Conservation (phyloP, 305 asterid species). For the Striga hermonthica region DNA sequence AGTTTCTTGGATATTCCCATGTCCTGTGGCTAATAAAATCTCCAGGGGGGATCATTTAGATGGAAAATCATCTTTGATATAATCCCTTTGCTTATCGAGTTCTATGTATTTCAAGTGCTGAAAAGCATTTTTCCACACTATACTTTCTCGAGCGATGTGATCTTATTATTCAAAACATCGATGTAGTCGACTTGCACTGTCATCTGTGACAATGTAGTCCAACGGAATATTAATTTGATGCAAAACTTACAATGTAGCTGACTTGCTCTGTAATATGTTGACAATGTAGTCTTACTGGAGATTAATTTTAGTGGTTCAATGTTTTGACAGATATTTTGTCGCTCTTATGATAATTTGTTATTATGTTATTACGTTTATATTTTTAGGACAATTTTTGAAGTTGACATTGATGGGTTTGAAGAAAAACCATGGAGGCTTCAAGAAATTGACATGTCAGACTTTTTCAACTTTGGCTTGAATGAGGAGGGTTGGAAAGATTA, state of each 20-base stretch:
- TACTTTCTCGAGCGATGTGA: not conserved
- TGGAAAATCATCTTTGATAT: not conserved
- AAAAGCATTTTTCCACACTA: not conserved
- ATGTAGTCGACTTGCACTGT: not conserved
- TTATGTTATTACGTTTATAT: conserved; percentile 10
- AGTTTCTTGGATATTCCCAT: conserved; percentile 1
- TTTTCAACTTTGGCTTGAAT: conserved; percentile 81
- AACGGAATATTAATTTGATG: conserved; percentile 13
- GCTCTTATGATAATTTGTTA: conserved; percentile 5
- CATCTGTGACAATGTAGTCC: conserved; percentile 7
- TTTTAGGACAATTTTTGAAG: conserved; percentile 93
- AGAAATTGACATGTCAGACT: conserved; percentile 74
- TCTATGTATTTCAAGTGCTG: not conserved
- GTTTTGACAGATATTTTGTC: not conserved
- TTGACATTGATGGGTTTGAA: conserved; percentile 89
- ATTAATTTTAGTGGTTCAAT: conserved; percentile 16
- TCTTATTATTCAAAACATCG: not conserved
- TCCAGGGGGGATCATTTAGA: conserved; percentile 2
- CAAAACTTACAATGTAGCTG: too few species aligned
- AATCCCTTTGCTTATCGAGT: not conserved
- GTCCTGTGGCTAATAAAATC: not conserved
- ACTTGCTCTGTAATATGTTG: not conserved
- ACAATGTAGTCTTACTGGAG: conserved; percentile 3
- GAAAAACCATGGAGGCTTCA: conserved; percentile 92
- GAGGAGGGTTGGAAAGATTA: conserved; percentile 95